Percentiles rank a stretch among this genome's conserved stretches.
Conservation (phyloP, 2,329 filamentous ascomycete species). For the Neopestalotiopsis sp. region DNA sequence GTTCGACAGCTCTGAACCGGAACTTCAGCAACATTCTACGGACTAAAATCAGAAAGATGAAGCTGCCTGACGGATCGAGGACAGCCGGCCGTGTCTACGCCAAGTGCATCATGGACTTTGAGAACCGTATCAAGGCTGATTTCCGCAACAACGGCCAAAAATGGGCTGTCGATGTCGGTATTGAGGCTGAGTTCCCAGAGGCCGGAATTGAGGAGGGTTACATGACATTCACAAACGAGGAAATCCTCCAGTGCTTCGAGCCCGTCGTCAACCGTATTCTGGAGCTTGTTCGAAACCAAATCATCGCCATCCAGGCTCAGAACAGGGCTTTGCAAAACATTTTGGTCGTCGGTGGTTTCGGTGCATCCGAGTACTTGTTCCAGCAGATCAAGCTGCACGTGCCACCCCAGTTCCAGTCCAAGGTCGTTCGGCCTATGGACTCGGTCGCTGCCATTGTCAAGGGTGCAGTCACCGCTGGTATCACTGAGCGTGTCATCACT, state of each 20-base stretch:
- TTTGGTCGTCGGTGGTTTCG: constrained; percentile 95
- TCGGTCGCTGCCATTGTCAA: constrained; percentile 98
- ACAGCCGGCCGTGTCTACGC: constrained; percentile 98
- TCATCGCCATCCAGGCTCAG: constrained; percentile 98
- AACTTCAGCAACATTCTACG: constrained; percentile 98
- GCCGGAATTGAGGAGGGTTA: constrained; percentile 98
- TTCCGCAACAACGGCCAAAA: constrained; percentile 99
- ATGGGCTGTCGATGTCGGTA: constrained; percentile 98
- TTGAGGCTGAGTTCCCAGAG: constrained; percentile 97
- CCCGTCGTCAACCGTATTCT: constrained; percentile 96
- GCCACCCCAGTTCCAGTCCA: constrained; percentile 96
- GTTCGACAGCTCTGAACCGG: constrained; percentile 95
- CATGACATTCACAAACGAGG: constrained; percentile 99
- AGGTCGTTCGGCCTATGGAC: constrained; percentile 98
- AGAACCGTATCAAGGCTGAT: constrained; percentile 99
- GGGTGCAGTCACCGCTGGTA: constrained; percentile 95
- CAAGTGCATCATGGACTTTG: constrained; percentile 99
- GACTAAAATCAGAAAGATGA: constrained; percentile 99
- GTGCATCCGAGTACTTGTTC: constrained; percentile 98
- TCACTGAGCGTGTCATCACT: constrained; percentile 95
- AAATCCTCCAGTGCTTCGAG: constrained; percentile 98
- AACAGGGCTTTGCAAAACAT: constrained; percentile 95
- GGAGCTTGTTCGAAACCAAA: constrained; percentile 95
- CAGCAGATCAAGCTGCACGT: constrained; percentile 99
- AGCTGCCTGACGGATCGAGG: constrained; percentile 93